Base-by-base conservation (phyloP, 805 yeast genomes). In the Ogataea parapolymorpha region DNA sequence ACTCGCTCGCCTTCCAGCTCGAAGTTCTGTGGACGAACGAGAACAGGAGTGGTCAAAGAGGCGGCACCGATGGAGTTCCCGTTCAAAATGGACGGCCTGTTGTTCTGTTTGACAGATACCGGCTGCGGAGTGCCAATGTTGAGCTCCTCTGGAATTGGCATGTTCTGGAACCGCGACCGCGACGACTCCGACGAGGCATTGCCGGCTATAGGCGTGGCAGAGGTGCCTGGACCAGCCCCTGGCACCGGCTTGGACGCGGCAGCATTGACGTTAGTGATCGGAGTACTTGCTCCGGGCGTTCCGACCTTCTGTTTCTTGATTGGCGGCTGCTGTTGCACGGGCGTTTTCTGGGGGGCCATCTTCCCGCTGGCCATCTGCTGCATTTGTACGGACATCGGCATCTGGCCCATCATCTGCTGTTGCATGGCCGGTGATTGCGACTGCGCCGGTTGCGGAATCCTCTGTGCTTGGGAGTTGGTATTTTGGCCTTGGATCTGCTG, bases 1-100 rank as follows among this genome's bases (percentile, higher is more conserved):
- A 90, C 95, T 20, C 96, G 66, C 35, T 85, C 88, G 6, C 86
- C 83, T 47, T 80, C 86, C 51, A 87, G 68, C 54, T 89, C 96
- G 58, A 84, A 86, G 4, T 84, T 79, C 15, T 95, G 96, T 32
- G 90, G 74, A 49, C 80, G 82, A 35, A 79, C 68, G 39, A 81
- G 56, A 0, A 85, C 86, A 1, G 96, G 96, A 2, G 89, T 77
- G 12, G 86, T 79, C 41, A 90, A 63, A 20, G 85, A 72, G 51
- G 95, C 71, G 42, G 82, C 67, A 64, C 79, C 67, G 45, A 82
- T 74, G 1, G 95, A 93, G 41, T 80, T 77, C 9, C 97, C 97
- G 28, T 89, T 93, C 20, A 87, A 73, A 36, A 88, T 66, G 6
- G 95, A 81, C 11, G 99, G 95, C 45, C 96, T 73, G 47, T 77